phyloP scores from a whole-genome alignment of 192 early-diverging fungal species.

The Backusella australiensis region DNA sequence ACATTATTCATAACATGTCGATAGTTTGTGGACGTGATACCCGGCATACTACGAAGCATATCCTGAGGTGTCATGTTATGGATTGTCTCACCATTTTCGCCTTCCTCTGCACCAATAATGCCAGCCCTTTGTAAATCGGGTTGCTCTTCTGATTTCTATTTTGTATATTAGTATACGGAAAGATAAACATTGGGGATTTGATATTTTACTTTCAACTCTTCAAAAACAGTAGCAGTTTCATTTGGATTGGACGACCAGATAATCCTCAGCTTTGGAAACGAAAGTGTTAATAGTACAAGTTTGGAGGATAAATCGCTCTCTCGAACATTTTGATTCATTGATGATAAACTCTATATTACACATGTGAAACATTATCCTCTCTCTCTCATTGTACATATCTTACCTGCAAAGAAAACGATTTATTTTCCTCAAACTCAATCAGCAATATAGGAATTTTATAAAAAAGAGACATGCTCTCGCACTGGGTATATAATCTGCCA shows the following conservation, averaged over 20 bases:
- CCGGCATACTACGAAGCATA: conserved; percentile 81
- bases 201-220: conserved; percentile 76
- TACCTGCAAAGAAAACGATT: conserved; percentile 76
- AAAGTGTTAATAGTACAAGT: conserved; percentile 69
- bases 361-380: not conserved
- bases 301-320: conserved; percentile 68
- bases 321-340: conserved; percentile 54
- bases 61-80: conserved; percentile 73
- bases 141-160: conserved; percentile 70
- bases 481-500: conserved; percentile 86
- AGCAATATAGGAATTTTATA: conserved; percentile 80
- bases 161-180: not conserved
- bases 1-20: conserved; percentile 68
- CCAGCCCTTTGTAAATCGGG: conserved; percentile 70
- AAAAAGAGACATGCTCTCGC: conserved; percentile 82
- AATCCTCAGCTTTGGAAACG: conserved; percentile 81
- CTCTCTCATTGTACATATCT: conserved; percentile 38
- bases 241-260: conserved; percentile 87
- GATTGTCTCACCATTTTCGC: conserved; percentile 60
- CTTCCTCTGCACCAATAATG: conserved; percentile 64
- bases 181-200: too few species aligned
- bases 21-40: conserved; percentile 83
- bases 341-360: conserved; percentile 34
- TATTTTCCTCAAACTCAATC: conserved; percentile 90
- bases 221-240: conserved; percentile 86